These are phyloP conservation scores for Boechera divaricarpa DNA, from an alignment of 345 rosid genomes.

Conservation along the genomic window DNA sequence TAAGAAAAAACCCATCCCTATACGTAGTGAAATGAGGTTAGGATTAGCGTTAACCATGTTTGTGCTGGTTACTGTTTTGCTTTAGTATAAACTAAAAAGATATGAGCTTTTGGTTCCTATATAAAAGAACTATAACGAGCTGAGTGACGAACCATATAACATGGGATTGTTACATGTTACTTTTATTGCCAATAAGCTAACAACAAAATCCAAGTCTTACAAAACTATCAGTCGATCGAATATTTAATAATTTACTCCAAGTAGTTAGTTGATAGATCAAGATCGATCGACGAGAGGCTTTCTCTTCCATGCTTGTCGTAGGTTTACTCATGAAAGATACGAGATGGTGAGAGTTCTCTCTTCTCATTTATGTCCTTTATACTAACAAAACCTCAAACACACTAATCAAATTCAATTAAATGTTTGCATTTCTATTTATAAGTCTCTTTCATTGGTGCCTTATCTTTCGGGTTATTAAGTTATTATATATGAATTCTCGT, in stretches of 20 bases:
- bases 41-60: background rate
- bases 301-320: conserved; percentile 17
- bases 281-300: conserved; percentile 18
- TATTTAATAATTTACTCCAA: conserved; percentile 18
- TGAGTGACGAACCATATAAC: background rate
- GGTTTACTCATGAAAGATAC: conserved; percentile 34
- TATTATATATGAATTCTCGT: background rate
- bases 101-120: background rate
- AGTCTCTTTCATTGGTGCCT: conserved; percentile 32
- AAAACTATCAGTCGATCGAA: background rate
- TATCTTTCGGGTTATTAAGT: background rate
- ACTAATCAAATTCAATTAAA: background rate
- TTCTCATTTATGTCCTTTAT: conserved; percentile 27
- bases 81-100: background rate
- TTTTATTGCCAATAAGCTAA: conserved; percentile 1
- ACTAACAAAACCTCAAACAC: conserved; percentile 28
- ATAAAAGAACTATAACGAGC: background rate
- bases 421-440: conserved; percentile 12
- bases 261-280: conserved; percentile 29
- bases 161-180: conserved; percentile 1
- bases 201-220: background rate
- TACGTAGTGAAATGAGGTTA: too few relatives aligned
- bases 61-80: background rate
- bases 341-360: conserved; percentile 21
- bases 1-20: too few relatives aligned